A percentile compares a stretch with the other conserved stretches of the same genome.
phyloP scores from a whole-genome alignment of 2,329 filamentous ascomycete species.

The Akanthomyces dipterigenus region DNA sequence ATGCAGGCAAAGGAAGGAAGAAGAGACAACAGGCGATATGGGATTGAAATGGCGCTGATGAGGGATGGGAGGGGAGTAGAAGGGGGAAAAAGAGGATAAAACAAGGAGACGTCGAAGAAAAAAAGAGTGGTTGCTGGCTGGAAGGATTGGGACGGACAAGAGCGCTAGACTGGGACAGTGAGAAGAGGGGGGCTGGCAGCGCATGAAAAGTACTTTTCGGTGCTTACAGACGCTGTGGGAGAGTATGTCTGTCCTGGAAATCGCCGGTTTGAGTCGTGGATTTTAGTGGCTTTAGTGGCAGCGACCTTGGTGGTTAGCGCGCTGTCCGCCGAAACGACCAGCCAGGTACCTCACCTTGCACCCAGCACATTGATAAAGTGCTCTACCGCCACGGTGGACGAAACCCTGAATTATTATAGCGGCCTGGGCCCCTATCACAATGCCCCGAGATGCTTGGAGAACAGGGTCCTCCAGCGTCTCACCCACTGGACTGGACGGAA shows the following conservation, averaged over 20 bases:
- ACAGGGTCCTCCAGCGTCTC: neutral
- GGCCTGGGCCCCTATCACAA: neutral
- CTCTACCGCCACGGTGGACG: no score
- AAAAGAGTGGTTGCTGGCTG: slow-evolving; percentile 10
- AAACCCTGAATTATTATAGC: neutral
- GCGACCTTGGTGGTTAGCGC: neutral
- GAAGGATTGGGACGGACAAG: slow-evolving; percentile 10
- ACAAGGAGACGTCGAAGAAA: neutral
- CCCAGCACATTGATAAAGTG: no score
- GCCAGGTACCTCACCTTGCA: no score
- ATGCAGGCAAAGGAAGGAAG: neutral
- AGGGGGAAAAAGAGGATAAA: neutral
- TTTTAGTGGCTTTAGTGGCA: neutral
- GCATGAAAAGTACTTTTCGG: neutral
- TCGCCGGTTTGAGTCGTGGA: neutral
- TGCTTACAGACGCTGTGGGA: neutral
- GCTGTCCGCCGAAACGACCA: no score
- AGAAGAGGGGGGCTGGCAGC: neutral
- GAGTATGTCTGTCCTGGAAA: neutral
- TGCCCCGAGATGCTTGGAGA: neutral
- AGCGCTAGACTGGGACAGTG: neutral
- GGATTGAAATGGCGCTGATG: slow-evolving; percentile 4
- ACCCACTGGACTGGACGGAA: neutral
- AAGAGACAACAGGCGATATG: slow-evolving; percentile 1
- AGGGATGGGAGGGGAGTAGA: neutral